Base-by-base conservation (phyloP, 495 filamentous ascomycete species). In the Aspergillus biplanus region DNA sequence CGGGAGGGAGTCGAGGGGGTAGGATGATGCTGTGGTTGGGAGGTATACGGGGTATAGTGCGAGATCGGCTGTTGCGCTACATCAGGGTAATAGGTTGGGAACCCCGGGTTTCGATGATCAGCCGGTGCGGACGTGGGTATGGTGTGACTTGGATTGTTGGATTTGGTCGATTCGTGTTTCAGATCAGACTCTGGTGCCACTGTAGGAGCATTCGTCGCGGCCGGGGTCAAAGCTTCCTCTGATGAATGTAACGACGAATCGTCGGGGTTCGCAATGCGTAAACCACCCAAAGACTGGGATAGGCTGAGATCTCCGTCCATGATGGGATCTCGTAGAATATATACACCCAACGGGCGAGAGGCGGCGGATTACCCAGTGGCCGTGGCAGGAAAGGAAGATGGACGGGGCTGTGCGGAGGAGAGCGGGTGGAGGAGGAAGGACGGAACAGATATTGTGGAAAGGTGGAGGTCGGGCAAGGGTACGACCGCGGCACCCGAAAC, bases 261-360 rank as follows among this genome's bases (percentile, higher is more conserved):
- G 81, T 97, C 94, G 47, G 96, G 95, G 74, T 99, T 99, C 64
- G 96, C 96, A 71, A 98, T 98, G 67, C 95, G 90, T 74, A 99
- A 82, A 67, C 96, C 96, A 57, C 96, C 96, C 65, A 99, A 83
- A 62, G 92, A 90, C 76, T 92, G 90, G 59, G 95, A 96, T 55
- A 99, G 86, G 74, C 91, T 97, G 67, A 97, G 78, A 76, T 97
- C 94, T 71, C 90, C 91, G 73, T 94, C 90, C 94, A 97, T 97
- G 71, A 69, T 77, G 67, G 67, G 58, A 59, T 33, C 39, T 31
- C 39, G 33, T 32, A 44, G 42, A n/a, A 16, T 8, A 39, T 33
- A 59, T 31, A 13, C 50, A 13, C 16, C 13, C 16, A 54, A 54
- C 18, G 49, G 32, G 44, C 34, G 27, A 59, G n/a, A 15, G 39